Base-by-base conservation (phyloP, 495 filamentous ascomycete genomes). In the Aspergillus heteromorphus region DNA sequence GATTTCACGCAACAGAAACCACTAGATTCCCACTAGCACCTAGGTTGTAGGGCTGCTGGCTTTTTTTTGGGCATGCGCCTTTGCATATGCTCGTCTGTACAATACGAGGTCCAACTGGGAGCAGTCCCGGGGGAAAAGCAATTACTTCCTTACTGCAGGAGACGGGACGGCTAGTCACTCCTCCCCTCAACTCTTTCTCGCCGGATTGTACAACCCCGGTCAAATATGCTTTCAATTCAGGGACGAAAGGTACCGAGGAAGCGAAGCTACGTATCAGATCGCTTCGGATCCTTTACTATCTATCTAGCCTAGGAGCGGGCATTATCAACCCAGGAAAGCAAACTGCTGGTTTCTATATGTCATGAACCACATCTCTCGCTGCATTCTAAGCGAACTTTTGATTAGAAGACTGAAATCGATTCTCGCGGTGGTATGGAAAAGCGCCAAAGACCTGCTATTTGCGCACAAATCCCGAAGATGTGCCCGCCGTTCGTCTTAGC, bases 381-480 rank as follows among this genome's bases (percentile, higher is more conserved):
- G 8, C 34, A 13, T 38, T n/a, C 34, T 2, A 4, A 38, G 13
- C 13, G 34, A 27, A 27, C 23, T n/a, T 38, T 38, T 38, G 13
- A 38, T 38, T 38, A 38, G 34, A 38, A 38, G 23, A 27, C 8
- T 38, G 11, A 38, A n/a, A 38, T 38, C 34, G 34, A 38, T 38
- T 38, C 13, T 38, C 34, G 34, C 13, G 34, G n/a, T n/a, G 34
- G 34, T 38, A 38, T 38, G 11, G n/a, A 47, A 47, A 23, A n/a
- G 43, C 43, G 43, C 43, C 43, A 27, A 47, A 47, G 43, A 47
- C 43, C 43, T 47, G 43, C 47, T 57, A 68, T 56, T 51, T 69
- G 58, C 75, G 75, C 34, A 80, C 68, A 59, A 82, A 82, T 6
- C 75, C 64, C 25, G 71, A 64, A 23, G 71, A 43, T 48, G 68